Base-by-base conservation (phyloP, 2,329 filamentous ascomycete species). In the Aureobasidium lini region DNA sequence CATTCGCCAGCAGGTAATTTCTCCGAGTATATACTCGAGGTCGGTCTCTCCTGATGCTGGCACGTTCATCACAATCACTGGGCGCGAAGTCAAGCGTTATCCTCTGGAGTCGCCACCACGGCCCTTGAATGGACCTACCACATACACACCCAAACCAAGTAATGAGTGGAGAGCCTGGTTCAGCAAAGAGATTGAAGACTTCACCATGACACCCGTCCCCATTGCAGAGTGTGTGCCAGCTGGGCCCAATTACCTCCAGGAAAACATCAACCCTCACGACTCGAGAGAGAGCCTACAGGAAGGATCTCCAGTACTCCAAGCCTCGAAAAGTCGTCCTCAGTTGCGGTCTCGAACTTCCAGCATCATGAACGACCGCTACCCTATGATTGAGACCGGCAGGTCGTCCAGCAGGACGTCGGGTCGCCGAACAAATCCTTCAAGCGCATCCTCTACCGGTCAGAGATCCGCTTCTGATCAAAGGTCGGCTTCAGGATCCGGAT, bases 131-230 rank as follows among this genome's bases (percentile, higher is more conserved):
- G 52, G 52, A 34, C 66, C 67, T 6, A 53, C 64, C 10, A 43
- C 46, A 11, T 62, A 63, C 29, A 69, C 63, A 11, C 63, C 63
- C 23, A 69, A 64, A 53, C 72, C 66, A 15, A 77, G 76, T 63
- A 67, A 68, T 32, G 76, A 79, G 39, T 79, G 77, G 77, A 75
- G 73, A 36, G 70, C 70, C 10, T 79, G 77, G 77, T 64, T 79
- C 2, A 75, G 73, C 2, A 71, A 74, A 53, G 76, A 79, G 62
- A 70, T 78, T 28, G 71, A 70, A 1, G 71, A 72, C 11, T 69
- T 77, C 23, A 69, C 69, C 53, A 60, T 64, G 11, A 50, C 60
- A 7, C 64, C 67, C 3, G 61, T 68, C 6, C 62, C 67, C 23
- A 8, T 16, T 31, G 69, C 70, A 31, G 64, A 71, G 13, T 57